phyloP scores from a whole-genome alignment of 495 filamentous ascomycete species.

The Amphirosellinia nigrospora region DNA sequence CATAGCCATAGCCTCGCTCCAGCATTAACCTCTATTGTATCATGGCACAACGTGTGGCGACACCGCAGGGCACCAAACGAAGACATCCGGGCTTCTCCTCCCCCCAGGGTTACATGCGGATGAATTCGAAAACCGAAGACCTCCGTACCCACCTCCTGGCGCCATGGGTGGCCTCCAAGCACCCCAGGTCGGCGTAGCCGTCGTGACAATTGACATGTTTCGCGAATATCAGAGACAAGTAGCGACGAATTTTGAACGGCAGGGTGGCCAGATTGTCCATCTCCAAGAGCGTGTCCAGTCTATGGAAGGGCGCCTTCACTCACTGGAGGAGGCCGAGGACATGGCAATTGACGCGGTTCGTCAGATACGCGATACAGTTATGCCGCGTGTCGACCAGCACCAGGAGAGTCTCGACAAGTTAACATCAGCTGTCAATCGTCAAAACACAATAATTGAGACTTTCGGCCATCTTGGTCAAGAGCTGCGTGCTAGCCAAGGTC shows the following conservation, averaged over 20 bases:
- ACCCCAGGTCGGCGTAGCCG: slow-evolving; percentile 23
- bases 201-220: slow-evolving; percentile 25
- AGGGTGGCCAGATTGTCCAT: slow-evolving; percentile 1
- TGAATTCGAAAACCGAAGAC: slow-evolving; percentile 19
- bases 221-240: slow-evolving; percentile 23
- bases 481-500: slow-evolving; percentile 17
- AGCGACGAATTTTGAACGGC: slow-evolving; percentile 14
- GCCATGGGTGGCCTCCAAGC: slow-evolving; percentile 25
- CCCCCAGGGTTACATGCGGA: slow-evolving; percentile 23
- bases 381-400: slow-evolving; percentile 18
- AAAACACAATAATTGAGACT: not conserved
- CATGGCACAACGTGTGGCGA: slow-evolving; percentile 21
- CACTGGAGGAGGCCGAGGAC: slow-evolving; percentile 26
- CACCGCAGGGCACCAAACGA: slow-evolving; percentile 24
- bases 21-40: slow-evolving; percentile 6
- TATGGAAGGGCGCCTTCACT: slow-evolving; percentile 21
- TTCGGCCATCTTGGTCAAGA: slow-evolving; percentile 11
- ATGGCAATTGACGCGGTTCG: slow-evolving; percentile 27
- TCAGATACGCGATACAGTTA: slow-evolving; percentile 15
- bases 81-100: slow-evolving; percentile 20
- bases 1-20: slow-evolving; percentile 19
- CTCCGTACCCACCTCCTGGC: slow-evolving; percentile 18
- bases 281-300: slow-evolving; percentile 20
- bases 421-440: not conserved
- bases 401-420: slow-evolving; percentile 7